Percentiles rank a stretch among this genome's conserved stretches.
These are phyloP conservation scores for Fusarium tuaranense DNA, from an alignment of 2,329 filamentous ascomycete species.

Conservation along the genomic window DNA sequence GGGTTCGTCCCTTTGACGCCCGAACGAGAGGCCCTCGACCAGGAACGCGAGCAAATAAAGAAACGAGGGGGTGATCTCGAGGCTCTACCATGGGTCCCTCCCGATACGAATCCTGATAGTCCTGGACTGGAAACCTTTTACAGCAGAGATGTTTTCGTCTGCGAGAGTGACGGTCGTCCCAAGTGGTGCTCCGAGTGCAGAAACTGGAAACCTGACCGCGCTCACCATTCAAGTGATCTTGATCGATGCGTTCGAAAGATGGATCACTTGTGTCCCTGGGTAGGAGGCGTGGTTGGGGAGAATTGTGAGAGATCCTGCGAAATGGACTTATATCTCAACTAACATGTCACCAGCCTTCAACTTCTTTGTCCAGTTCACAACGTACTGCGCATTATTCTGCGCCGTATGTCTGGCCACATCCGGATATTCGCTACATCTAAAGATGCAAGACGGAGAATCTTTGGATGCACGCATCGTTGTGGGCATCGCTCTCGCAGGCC, in stretches of 20 bases:
- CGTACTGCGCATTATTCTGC: conserved; percentile 78
- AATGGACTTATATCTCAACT: not conserved
- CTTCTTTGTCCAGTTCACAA: conserved; percentile 89
- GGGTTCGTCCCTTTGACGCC: conserved; percentile 74
- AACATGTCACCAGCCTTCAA: conserved; percentile 73
- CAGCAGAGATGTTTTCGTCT: conserved; percentile 84
- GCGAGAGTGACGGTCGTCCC: conserved; percentile 84
- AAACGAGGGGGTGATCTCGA: conserved; percentile 44
- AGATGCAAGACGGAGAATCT: conserved; percentile 54
- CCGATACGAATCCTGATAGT: conserved; percentile 67
- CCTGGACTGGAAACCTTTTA: conserved; percentile 82
- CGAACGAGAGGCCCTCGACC: conserved; percentile 53
- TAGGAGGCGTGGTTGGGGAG: conserved; percentile 92
- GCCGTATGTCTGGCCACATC: conserved; percentile 71
- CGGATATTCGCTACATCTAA: conserved; percentile 71
- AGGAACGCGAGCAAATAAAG: conserved; percentile 37
- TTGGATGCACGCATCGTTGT: conserved; percentile 74
- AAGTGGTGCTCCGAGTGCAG: conserved; percentile 87
- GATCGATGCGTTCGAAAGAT: conserved; percentile 87
- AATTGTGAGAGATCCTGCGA: conserved; percentile 63
- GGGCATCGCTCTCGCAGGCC: conserved; percentile 71
- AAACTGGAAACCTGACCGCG: conserved; percentile 89
- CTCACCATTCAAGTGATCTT: conserved; percentile 87
- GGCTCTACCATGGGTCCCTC: conserved; percentile 48
- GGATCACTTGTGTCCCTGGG: conserved; percentile 97